Evolutionary conservation across 2,329 filamentous ascomycete species (phyloP), one percentile per base, ranked within the genome.

Genomic region (Macrophomina pseudophaseolina): DNA sequence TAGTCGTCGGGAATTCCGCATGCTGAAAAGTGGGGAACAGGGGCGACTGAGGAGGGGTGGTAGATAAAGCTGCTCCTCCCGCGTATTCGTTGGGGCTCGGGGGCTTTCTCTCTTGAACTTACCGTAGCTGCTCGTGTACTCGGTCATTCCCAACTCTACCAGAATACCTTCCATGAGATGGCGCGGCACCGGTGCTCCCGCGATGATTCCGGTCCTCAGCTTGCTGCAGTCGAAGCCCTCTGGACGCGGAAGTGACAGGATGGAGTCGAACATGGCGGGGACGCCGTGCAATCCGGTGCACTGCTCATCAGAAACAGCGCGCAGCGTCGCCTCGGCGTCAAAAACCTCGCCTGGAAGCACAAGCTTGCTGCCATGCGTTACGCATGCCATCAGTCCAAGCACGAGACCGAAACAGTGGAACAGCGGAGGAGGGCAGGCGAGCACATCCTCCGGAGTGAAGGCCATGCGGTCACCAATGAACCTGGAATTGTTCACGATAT

Each of bases 391-490:
- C 52, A 94, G 83, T 8, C 91, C 91, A 3, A 93, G 86, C 0
- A 94, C 91, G 7, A 94, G 85, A 1, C 91, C 91, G 74, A 94
- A 94, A 81, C 91, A 94, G 81, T 95, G 92, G 82, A 95, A 95
- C 3, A 95, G 84, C 0, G 92, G 92, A 0, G 92, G 91, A 3
- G 91, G 91, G 75, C 92, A 95, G 81, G 91, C 94, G 11, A 95
- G 83, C 7, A 89, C 82, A 73, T 94, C 91, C 53, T 83, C 80
- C 2, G 86, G 79, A 7, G 73, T 69, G 16, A 94, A 83, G 5
- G 86, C 84, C 89, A 93, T 91, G 51, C 90, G 86, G 76, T 92
- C 90, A 64, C 90, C 91, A 38, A 79, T 78, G 71, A 80, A 79
- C 58, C 75, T 74, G 23, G 77, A 75, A 68, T 79, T 79, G 69